These are phyloP conservation scores for Penicillium palitans DNA, from an alignment of 2,329 filamentous ascomycete genomes.

Conservation along the genomic window DNA sequence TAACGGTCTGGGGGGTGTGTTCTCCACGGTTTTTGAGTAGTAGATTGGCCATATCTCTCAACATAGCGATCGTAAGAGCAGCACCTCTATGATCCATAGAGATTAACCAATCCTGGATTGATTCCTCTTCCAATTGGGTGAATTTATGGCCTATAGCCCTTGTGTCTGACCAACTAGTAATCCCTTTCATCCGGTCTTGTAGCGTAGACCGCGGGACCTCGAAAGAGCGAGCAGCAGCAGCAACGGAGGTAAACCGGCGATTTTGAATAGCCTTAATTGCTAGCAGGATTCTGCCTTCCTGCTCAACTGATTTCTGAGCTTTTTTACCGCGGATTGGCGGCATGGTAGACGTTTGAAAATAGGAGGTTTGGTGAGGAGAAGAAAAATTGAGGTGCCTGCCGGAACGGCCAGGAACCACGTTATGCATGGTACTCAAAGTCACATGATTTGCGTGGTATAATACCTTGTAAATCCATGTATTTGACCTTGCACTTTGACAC, in stretches of 20 bases:
- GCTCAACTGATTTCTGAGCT: background rate
- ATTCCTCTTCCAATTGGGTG: background rate
- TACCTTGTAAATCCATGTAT: too few species aligned
- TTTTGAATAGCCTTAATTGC: conserved; percentile 8
- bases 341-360: background rate
- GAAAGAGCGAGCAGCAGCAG: conserved; percentile 4
- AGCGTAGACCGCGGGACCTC: background rate
- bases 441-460: too few species aligned
- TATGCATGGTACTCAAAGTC: too few species aligned
- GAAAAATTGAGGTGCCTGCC: too few species aligned
- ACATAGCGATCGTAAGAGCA: background rate
- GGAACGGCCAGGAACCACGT: too few species aligned
- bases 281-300: conserved; percentile 1
- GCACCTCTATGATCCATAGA: background rate
- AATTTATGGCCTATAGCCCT: conserved; percentile 6
- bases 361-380: too few species aligned
- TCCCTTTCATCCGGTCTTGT: background rate
- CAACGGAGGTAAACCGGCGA: background rate
- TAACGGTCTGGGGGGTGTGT: background rate
- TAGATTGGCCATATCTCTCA: conserved; percentile 3
- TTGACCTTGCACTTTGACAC: too few species aligned
- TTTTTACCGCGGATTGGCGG: background rate
- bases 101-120: background rate
- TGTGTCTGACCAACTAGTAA: background rate
- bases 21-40: background rate